phyloP scores from a whole-genome alignment of 257 asterid species.

The Penstemon davidsonii region DNA sequence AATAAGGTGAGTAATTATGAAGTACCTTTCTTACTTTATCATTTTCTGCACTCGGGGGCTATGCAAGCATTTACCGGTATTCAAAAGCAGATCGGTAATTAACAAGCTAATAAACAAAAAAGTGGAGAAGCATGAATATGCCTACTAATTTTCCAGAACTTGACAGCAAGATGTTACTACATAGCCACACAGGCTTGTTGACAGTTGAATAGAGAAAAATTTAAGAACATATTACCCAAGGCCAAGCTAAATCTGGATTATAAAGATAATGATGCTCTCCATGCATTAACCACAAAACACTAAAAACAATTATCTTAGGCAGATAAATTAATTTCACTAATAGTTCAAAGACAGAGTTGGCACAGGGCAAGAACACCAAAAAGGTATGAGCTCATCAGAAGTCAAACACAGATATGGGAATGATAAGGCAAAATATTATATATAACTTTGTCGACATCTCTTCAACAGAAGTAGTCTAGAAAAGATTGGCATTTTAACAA shows the following conservation, averaged over 20 bases:
- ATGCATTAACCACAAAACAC: constrained; percentile 5
- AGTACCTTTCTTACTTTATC: no score
- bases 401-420: constrained; percentile 6
- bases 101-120: constrained; percentile 4
- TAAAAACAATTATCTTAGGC: background rate
- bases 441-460: background rate
- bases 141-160: constrained; percentile 8
- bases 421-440: background rate
- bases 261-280: background rate
- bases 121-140: constrained; percentile 9
- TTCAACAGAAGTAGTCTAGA: constrained; percentile 21
- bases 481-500: background rate
- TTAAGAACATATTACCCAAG: background rate
- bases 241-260: background rate
- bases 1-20: background rate
- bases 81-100: background rate
- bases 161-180: background rate
- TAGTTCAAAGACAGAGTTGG: constrained; percentile 3
- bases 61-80: background rate
- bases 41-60: no score
- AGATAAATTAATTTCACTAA: constrained; percentile 13
- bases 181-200: background rate
- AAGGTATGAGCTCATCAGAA: constrained; percentile 18
- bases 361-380: constrained; percentile 25
- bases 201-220: background rate